Evolutionary conservation across 768 basidiomycete genomes (phyloP).

Genomic region (Rhizopogon vesiculosus): DNA sequence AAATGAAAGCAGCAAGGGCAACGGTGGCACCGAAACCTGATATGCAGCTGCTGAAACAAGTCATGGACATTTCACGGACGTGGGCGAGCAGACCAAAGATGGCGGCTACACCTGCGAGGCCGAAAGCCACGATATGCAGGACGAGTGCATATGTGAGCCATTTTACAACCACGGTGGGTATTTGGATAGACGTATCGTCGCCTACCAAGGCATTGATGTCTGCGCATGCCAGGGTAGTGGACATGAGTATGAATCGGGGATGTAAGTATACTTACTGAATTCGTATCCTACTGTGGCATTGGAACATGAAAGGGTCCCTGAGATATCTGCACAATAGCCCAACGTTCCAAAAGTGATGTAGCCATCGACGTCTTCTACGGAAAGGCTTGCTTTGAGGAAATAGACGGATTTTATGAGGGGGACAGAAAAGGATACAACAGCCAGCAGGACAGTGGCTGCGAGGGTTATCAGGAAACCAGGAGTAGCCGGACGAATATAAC

Average conservation of each 20-base stretch:
- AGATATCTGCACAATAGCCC: conserved; percentile 75
- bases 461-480: conserved; percentile 86
- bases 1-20: conserved; percentile 83
- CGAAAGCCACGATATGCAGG: conserved; percentile 86
- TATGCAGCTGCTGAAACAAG: conserved; percentile 75
- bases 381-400: conserved; percentile 77
- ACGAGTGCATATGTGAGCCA: conserved; percentile 95
- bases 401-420: conserved; percentile 86
- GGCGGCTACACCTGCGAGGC: conserved; percentile 62
- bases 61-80: conserved; percentile 81
- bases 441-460: conserved; percentile 72
- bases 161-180: conserved; percentile 82
- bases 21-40: conserved; percentile 78
- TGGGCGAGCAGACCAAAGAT: conserved; percentile 87
- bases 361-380: conserved; percentile 43
- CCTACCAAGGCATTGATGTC: conserved; percentile 83
- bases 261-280: conserved; percentile 56
- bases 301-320: conserved; percentile 63
- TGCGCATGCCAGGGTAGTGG: conserved; percentile 22
- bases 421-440: conserved; percentile 85
- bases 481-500: conserved; percentile 75
- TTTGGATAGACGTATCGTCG: conserved; percentile 56
- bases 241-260: background rate
- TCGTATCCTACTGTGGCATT: conserved; percentile 82
- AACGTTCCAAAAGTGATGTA: conserved; percentile 82